Percentiles rank a stretch among this genome's conserved stretches.
Evolutionary conservation across 208 protist species (phyloP).

Genomic region (Naegleria gruberi): DNA sequence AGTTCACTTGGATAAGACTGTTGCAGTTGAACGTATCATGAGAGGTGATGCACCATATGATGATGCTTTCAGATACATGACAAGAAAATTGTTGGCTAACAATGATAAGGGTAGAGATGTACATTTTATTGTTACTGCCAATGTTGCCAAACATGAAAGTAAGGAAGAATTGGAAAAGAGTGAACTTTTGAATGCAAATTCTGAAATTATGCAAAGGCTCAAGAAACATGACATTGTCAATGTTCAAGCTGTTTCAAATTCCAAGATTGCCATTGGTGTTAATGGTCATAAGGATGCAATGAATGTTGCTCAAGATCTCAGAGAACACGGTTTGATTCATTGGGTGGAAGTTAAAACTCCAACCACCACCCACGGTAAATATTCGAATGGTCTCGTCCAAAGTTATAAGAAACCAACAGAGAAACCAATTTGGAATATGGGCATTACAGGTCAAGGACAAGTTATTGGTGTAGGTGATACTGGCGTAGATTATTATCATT

Average conservation of each 20-base stretch:
- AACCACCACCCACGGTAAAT: neutral
- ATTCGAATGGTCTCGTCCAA: neutral
- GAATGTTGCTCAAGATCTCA: neutral
- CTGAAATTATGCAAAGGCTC: neutral
- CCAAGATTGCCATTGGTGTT: neutral
- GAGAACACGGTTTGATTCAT: neutral
- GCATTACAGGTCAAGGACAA: constrained; percentile 59
- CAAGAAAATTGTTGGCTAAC: neutral
- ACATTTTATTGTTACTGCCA: neutral
- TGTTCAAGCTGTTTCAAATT: neutral
- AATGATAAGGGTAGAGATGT: neutral
- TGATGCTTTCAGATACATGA: neutral
- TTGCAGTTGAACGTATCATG: neutral
- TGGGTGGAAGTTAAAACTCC: neutral
- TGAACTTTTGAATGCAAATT: neutral
- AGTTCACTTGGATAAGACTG: neutral
- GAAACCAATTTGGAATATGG: neutral
- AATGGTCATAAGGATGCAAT: neutral
- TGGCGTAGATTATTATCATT: constrained; percentile 65
- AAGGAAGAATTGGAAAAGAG: neutral
- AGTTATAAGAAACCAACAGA: neutral
- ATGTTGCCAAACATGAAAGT: neutral
- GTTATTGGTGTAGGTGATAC: constrained; percentile 70
- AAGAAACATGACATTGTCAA: neutral
- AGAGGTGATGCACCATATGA: neutral